Evolutionary conservation across 345 rosid species (phyloP).

Genomic region (Brassica incana): DNA sequence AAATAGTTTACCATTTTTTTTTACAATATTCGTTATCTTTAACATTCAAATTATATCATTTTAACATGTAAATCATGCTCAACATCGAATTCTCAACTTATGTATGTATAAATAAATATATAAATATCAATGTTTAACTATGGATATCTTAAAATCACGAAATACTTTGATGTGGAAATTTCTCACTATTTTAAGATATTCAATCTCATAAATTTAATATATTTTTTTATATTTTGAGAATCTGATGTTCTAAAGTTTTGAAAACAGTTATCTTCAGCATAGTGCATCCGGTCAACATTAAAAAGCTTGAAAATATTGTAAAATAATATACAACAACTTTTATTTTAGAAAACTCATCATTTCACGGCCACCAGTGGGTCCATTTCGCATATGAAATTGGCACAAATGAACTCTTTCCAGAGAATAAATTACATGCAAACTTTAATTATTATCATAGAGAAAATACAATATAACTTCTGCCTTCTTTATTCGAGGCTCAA

Average conservation of each 20-base stretch:
- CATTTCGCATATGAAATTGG: conserved; percentile 29
- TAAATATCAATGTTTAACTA: no score
- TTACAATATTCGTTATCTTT: no score
- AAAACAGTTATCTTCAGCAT: background rate
- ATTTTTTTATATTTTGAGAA: no score
- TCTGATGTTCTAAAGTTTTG: background rate
- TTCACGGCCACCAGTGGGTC: conserved; percentile 30
- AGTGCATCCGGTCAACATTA: background rate
- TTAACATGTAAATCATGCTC: no score
- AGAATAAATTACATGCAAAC: background rate
- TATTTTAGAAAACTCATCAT: conserved; percentile 17
- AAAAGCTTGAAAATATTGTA: background rate
- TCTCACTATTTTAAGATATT: no score
- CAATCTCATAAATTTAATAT: no score
- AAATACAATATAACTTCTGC: background rate
- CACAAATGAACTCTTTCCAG: conserved; percentile 9
- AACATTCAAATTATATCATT: no score
- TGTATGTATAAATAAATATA: no score
- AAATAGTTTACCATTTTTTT: no score
- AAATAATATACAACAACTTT: background rate
- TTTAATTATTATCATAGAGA: background rate
- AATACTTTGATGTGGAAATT: no score
- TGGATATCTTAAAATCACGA: no score
- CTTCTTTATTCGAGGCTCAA: background rate
- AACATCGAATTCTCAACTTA: no score